Evolutionary conservation across 352 stramenopile species (phyloP), one percentile per base, ranked within the genome.

Genomic region (Plasmopara halstedii): DNA sequence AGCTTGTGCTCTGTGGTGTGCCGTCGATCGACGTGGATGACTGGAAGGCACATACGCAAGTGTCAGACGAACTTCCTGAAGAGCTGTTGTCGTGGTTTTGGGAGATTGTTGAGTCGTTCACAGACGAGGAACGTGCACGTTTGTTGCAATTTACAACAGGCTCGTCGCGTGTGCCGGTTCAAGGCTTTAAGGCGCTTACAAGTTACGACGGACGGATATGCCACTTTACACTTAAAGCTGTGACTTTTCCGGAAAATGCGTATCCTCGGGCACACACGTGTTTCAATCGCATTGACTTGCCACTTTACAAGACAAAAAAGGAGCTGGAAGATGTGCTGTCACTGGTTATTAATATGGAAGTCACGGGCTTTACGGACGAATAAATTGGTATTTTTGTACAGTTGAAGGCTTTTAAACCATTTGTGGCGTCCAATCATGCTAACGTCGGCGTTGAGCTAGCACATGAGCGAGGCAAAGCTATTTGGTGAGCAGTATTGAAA

Each of bases 331-430:
- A 98, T 50, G 96, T 95, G 42, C 67, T 99, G 23, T 96, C 85
- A 40, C 77, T 97, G 51, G 90, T 97, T 31, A 91, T 98, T 43
- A 89, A 96, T 48, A 98, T 98, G 92, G 92, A 98, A 58, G 64
- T 95, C 26, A 97, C 90, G 27, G 94, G 95, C 45, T 98, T 99
- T 54, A 88, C 62, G 41, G 72, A 86, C 57, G 73, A 89, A 58
- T 92, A 62, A 70, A 60, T 45, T 64, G 49, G 37, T 67, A 61
- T 70, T 62, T 6, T 65, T 65, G 53, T 67, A 60, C 48, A 60
- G 45, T 56, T 60, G 45, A 51, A 64, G 43, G 54, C 53, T 49
- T 41, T 55, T 56, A 45, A 40, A 43, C 51, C 49, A 51, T 67
- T 49, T 3, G 26, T 44, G 44, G 25, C 46, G 42, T 33, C 56